Evolutionary conservation across 2,329 filamentous ascomycete genomes (phyloP).

Genomic region (Xylaria digitata): DNA sequence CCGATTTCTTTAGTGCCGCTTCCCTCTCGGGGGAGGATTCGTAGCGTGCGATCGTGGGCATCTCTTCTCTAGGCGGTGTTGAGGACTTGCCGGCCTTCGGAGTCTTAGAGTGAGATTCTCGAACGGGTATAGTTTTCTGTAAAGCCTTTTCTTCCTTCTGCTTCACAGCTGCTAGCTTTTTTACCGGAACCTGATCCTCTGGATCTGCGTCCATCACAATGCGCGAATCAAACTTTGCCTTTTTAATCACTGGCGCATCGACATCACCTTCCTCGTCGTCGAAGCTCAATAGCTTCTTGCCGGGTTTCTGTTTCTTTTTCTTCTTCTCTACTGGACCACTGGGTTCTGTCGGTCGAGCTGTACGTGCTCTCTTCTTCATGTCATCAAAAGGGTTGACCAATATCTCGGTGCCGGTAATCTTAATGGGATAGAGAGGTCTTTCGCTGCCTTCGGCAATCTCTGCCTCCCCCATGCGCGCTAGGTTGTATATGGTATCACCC

Average conservation of each 20-base stretch:
- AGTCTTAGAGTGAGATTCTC: conserved; percentile 39
- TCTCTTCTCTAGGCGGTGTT: conserved; percentile 38
- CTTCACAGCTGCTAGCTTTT: conserved; percentile 46
- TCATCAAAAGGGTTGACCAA: conserved; percentile 85
- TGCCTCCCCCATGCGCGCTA: conserved; percentile 91
- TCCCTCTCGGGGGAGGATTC: conserved; percentile 55
- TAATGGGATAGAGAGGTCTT: conserved; percentile 85
- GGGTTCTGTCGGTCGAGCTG: conserved; percentile 62
- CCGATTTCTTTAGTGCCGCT: conserved; percentile 56
- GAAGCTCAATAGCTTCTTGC: conserved; percentile 83
- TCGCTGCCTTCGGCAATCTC: conserved; percentile 84
- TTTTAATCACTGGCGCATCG: conserved; percentile 73
- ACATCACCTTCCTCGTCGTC: conserved; percentile 74
- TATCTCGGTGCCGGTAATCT: conserved; percentile 78
- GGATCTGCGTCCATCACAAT: conserved; percentile 71
- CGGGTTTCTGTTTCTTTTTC: conserved; percentile 77
- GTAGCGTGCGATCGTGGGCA: conserved; percentile 42
- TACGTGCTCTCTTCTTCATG: conserved; percentile 76
- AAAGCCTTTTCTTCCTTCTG: conserved; percentile 47
- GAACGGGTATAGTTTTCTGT: conserved; percentile 49
- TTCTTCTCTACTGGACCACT: conserved; percentile 61
- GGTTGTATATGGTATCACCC: conserved; percentile 94
- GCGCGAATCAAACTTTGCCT: conserved; percentile 81
- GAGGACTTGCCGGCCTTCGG: conserved; percentile 39
- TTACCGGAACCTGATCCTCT: conserved; percentile 48